phyloP scores from a whole-genome alignment of 306 rosid genomes.

The Hippophae rhamnoides region DNA sequence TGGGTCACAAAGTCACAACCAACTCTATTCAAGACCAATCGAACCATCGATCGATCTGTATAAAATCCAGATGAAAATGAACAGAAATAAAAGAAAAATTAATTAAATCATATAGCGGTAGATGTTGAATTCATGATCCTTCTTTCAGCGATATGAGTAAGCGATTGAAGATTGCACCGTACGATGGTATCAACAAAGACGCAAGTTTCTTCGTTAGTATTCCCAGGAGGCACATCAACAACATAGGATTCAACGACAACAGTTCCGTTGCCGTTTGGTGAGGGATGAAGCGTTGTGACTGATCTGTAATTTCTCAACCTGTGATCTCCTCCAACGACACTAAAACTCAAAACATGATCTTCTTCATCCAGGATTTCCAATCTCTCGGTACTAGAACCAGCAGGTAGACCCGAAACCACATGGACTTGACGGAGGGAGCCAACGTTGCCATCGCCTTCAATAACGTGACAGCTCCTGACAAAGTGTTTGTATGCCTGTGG shows the following conservation, averaged over 20 bases:
- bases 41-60: too few species aligned
- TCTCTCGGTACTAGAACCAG: constrained; percentile 77
- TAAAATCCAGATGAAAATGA: too few species aligned
- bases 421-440: constrained; percentile 70
- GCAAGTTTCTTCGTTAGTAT: constrained; percentile 85
- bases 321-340: constrained; percentile 90
- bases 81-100: too few species aligned
- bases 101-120: neutral
- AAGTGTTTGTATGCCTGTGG: constrained; percentile 91
- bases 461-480: constrained; percentile 80
- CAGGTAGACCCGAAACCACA: constrained; percentile 85
- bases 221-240: constrained; percentile 80
- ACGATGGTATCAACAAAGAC: constrained; percentile 85
- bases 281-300: constrained; percentile 64
- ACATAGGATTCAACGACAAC: constrained; percentile 79
- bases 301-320: constrained; percentile 72
- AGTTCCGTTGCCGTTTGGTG: constrained; percentile 38
- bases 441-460: constrained; percentile 50
- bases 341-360: constrained; percentile 76
- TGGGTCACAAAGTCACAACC: too few species aligned
- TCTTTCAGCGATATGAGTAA: constrained; percentile 71
- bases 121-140: constrained; percentile 24
- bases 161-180: constrained; percentile 79
- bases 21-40: too few species aligned
- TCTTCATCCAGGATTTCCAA: constrained; percentile 91